These are phyloP conservation scores for Posidonia oceanica DNA, from an alignment of 116 monocot genomes.

Conservation along the genomic window DNA sequence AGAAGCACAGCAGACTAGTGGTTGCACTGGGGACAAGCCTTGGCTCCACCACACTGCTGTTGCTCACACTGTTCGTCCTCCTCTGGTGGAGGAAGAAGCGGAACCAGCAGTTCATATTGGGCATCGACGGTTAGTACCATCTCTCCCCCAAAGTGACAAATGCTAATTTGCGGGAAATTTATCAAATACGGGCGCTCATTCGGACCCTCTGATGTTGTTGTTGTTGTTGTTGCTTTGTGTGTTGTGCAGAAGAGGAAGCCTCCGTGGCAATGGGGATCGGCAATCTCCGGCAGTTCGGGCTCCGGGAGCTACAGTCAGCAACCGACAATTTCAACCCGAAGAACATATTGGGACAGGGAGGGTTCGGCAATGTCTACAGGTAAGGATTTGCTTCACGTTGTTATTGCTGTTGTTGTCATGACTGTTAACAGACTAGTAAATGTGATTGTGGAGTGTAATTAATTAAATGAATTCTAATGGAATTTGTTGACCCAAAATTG, in stretches of 20 bases:
- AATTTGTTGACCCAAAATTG: too few species aligned
- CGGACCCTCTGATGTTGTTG: neutral
- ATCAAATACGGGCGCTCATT: too few species aligned
- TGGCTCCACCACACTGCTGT: slow-evolving; percentile 28
- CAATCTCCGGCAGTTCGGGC: slow-evolving; percentile 45
- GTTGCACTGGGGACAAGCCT: slow-evolving; percentile 59
- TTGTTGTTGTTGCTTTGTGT: neutral
- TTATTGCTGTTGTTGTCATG: too few species aligned
- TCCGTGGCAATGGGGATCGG: slow-evolving; percentile 27
- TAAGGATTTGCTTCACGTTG: slow-evolving; percentile 3
- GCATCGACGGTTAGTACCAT: slow-evolving; percentile 28
- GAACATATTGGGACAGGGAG: slow-evolving; percentile 47
- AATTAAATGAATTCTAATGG: too few species aligned
- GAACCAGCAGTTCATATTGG: slow-evolving; percentile 39
- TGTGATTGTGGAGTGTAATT: too few species aligned
- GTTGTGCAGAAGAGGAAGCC: slow-evolving; percentile 12
- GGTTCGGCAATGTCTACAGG: slow-evolving; percentile 37
- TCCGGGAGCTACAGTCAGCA: slow-evolving; percentile 37
- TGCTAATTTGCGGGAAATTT: neutral
- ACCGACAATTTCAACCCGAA: slow-evolving; percentile 37
- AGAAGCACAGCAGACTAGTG: slow-evolving; percentile 46
- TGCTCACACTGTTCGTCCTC: slow-evolving; percentile 33
- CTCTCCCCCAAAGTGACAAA: neutral
- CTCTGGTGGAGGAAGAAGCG: slow-evolving; percentile 38
- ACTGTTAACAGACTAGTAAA: too few species aligned